These are phyloP conservation scores for Obba rivulosa DNA, from an alignment of 768 basidiomycete species.

Conservation along the genomic window DNA sequence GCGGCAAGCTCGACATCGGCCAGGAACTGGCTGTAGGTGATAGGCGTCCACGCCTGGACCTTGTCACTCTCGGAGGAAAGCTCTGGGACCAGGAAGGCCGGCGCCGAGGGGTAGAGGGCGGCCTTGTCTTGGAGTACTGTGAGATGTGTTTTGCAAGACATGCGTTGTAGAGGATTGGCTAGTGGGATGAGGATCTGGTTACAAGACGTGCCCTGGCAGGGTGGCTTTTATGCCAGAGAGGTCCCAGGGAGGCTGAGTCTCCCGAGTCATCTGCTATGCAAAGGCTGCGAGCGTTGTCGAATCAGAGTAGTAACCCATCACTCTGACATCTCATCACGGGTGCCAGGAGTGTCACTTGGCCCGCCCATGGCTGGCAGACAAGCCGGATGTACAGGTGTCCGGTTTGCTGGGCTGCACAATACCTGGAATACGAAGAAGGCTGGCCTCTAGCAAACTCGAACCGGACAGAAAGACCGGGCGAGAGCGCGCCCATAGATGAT, in stretches of 20 bases:
- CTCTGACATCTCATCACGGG: neutral
- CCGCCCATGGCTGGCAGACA: neutral
- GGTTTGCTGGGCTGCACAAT: too few relatives aligned
- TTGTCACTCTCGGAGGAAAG: conserved; percentile 33
- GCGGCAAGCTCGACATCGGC: conserved; percentile 59
- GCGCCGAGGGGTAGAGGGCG: conserved; percentile 36
- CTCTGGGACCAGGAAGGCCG: conserved; percentile 55
- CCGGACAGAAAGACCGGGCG: too few relatives aligned
- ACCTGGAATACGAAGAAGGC: too few relatives aligned
- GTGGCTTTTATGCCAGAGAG: conserved; percentile 5
- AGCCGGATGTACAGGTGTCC: too few relatives aligned
- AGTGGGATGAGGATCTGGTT: conserved; percentile 1
- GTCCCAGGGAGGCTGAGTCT: neutral
- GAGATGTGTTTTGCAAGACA: conserved; percentile 42
- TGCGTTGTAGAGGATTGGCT: conserved; percentile 1
- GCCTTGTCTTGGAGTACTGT: conserved; percentile 53
- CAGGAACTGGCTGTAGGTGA: conserved; percentile 59
- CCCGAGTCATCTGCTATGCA: neutral
- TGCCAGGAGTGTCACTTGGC: neutral
- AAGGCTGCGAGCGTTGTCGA: too few relatives aligned
- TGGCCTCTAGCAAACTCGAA: too few relatives aligned
- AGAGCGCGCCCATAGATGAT: too few relatives aligned
- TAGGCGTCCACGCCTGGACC: conserved; percentile 46
- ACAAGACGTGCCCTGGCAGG: neutral
- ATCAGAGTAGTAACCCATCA: conserved; percentile 6